These are phyloP conservation scores for Asterella californica DNA, from an alignment of 225 moss, liverwort and hornwort genomes.

Conservation along the genomic window DNA sequence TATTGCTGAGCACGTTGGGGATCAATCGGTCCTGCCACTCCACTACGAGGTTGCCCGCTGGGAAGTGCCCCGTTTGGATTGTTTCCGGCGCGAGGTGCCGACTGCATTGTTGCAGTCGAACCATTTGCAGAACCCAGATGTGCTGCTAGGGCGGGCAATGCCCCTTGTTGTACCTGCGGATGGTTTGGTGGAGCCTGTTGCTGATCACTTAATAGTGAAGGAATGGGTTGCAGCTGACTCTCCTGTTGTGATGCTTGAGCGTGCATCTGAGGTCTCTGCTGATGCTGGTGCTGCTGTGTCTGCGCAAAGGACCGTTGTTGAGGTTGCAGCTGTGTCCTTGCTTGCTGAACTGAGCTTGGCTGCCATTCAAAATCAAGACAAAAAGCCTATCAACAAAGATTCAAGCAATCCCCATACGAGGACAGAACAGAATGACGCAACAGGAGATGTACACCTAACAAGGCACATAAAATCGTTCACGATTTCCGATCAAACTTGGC, in stretches of 20 bases:
- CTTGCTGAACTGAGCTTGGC: slow-evolving; percentile 47
- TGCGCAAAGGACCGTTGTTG: slow-evolving; percentile 52
- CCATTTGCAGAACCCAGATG: slow-evolving; percentile 50
- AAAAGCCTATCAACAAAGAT: background rate
- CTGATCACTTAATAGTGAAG: slow-evolving; percentile 29
- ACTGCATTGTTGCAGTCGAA: slow-evolving; percentile 38
- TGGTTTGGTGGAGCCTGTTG: slow-evolving; percentile 40
- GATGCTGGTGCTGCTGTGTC: slow-evolving; percentile 56
- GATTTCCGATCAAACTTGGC: too few relatives aligned
- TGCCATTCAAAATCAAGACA: slow-evolving; percentile 27
- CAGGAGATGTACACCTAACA: too few relatives aligned
- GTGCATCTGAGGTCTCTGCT: slow-evolving; percentile 36
- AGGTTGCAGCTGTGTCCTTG: slow-evolving; percentile 50
- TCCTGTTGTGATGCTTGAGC: slow-evolving; percentile 51
- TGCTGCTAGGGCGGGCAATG: slow-evolving; percentile 36
- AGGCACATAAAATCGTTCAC: too few relatives aligned
- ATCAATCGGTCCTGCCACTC: slow-evolving; percentile 51
- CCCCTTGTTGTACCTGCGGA: slow-evolving; percentile 47
- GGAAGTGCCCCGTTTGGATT: slow-evolving; percentile 46
- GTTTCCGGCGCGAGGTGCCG: slow-evolving; percentile 42
- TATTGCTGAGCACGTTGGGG: slow-evolving; percentile 91
- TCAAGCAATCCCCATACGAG: background rate
- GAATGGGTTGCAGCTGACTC: slow-evolving; percentile 5
- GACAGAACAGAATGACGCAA: too few relatives aligned
- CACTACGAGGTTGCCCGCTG: slow-evolving; percentile 46